These are phyloP conservation scores for Saccharomycopsis babjevae DNA, from an alignment of 805 yeast species.

Conservation along the genomic window DNA sequence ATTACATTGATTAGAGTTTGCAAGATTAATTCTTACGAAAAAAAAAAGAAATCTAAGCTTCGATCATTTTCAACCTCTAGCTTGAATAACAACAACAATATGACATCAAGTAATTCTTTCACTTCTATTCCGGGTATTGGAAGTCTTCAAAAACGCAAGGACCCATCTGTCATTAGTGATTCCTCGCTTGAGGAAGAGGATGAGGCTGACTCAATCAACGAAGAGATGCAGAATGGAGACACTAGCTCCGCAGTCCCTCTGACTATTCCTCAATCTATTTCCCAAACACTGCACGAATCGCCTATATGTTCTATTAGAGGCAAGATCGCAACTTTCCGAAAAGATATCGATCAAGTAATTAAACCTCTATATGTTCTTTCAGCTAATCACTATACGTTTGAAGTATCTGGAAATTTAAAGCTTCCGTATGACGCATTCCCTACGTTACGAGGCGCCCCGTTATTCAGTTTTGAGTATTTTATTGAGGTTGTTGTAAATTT, in stretches of 20 bases:
- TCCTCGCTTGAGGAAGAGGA: background rate
- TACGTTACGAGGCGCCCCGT: conserved; percentile 59
- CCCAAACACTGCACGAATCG: conserved; percentile 19
- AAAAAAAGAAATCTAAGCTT: background rate
- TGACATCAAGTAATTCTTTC: background rate
- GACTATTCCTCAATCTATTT: conserved; percentile 22
- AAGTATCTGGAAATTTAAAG: conserved; percentile 49
- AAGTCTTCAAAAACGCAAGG: background rate
- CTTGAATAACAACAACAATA: background rate
- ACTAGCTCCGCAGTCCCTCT: background rate
- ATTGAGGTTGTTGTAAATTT: conserved; percentile 76
- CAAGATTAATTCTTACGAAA: conserved; percentile 32
- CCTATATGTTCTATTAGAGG: conserved; percentile 28
- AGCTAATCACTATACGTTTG: conserved; percentile 25
- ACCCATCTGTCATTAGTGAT: background rate
- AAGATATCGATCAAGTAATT: conserved; percentile 70
- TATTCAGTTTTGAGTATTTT: conserved; percentile 75
- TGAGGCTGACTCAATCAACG: background rate
- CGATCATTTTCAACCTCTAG: background rate
- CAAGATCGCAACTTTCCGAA: conserved; percentile 57
- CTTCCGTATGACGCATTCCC: conserved; percentile 85
- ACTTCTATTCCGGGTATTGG: background rate
- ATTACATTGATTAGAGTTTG: conserved; percentile 75
- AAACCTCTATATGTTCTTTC: conserved; percentile 55
- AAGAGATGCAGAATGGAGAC: background rate